Evolutionary conservation across 202 grass and related monocot genomes (phyloP), one percentile per base, ranked within the genome.

Genomic region (Setaria viridis): DNA sequence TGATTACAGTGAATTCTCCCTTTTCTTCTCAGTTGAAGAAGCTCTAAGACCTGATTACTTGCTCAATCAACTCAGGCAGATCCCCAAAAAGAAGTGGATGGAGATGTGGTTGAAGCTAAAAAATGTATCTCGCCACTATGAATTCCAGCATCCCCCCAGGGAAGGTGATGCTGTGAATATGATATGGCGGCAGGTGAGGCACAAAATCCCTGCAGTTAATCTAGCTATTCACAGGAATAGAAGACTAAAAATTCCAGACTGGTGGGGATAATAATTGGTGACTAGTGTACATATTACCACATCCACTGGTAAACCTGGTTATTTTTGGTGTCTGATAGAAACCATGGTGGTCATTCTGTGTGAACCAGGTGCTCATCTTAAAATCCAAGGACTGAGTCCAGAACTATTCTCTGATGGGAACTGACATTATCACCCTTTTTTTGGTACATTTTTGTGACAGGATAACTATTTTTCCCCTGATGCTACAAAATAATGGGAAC

Each of bases 11-110:
- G 84, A 94, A 80, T 94, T 96, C 86, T 92, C 93, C 37, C 84
- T 93, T 57, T 99, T 99, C 91, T 96, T 92, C 88, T 96, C 96
- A 9, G 93, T 94, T 15, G 80, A 99, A 80, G 93, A 95, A 59
- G 91, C 91, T 84, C 79, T 96, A 19, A 88, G 32, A 50, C 91
- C 93, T 62, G 83, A 89, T 90, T 85, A 94, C 82, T 77, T 96
- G 83, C 62, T 99, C 20, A 87, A 84, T n/a, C 91, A 90, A 63
- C 91, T 99, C 9, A 94, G 96, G 41, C 69, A 88, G 47, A 74
- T 96, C 58, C 79, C 86, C 11, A 94, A 86, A 87, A 84, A 82
- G 57, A 96, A 73, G 62, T 96, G 96, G 96, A 66, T 90, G 70
- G 82, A 87, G 30, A 99, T 94, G 91, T 94, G 91, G 96, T 79